A percentile compares a stretch with the other conserved stretches of the same genome.
Conservation (phyloP, 2,329 filamentous ascomycete species). For the Tolypocladium endophyticum region DNA sequence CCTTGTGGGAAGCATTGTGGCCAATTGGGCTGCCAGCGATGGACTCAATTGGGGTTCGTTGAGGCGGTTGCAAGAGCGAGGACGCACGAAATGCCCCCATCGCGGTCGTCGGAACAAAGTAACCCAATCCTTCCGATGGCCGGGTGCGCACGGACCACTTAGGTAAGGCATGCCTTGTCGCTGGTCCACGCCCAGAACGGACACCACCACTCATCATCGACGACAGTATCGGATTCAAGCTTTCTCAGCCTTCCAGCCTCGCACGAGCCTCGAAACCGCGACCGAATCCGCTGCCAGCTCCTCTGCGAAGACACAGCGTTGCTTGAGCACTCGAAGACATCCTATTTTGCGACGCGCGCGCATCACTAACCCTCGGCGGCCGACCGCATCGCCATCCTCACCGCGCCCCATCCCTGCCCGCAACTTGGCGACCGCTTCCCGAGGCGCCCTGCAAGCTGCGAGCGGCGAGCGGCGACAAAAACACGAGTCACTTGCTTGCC, state of each 20-base stretch:
- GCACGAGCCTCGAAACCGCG: background rate
- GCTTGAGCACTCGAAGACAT: background rate
- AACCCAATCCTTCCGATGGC: slow-evolving; percentile 4
- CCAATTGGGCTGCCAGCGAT: slow-evolving; percentile 1
- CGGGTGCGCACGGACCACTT: slow-evolving; percentile 9
- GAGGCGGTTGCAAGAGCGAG: background rate
- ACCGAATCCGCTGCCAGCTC: background rate
- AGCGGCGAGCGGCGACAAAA: background rate
- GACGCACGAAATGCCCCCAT: background rate
- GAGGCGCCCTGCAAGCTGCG: background rate
- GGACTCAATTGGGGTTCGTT: background rate
- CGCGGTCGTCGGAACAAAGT: slow-evolving; percentile 12
- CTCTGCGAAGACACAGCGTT: background rate
- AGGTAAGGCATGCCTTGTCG: background rate
- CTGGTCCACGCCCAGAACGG: background rate
- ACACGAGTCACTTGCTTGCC: background rate
- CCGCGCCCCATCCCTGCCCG: background rate
- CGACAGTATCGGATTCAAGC: background rate
- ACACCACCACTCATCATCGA: background rate
- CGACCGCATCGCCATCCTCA: background rate
- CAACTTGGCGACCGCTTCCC: background rate
- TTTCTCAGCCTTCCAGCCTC: background rate
- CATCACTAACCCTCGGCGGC: background rate
- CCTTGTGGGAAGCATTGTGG: slow-evolving; percentile 30
- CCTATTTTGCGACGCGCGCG: background rate